Conservation (phyloP, 495 filamentous ascomycete species). For the Penicilliopsis zonata region DNA sequence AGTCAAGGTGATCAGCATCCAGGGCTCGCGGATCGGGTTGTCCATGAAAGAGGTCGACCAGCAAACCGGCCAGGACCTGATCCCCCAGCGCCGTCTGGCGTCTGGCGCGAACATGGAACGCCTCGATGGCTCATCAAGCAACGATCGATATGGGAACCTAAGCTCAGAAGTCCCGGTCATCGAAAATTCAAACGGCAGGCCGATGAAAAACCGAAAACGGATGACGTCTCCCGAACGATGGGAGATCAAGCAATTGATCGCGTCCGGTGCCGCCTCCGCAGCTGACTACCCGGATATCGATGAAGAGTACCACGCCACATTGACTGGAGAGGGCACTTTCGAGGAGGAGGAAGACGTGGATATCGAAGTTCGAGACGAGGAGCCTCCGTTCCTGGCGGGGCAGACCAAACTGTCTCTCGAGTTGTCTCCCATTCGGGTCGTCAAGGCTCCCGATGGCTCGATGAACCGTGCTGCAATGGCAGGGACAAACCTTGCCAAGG, state of each 20-base stretch:
- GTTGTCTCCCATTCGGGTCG: constrained; percentile 85
- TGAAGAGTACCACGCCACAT: constrained; percentile 80
- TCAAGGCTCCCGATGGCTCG: constrained; percentile 94
- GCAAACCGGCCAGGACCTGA: constrained; percentile 71
- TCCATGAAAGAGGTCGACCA: constrained; percentile 99
- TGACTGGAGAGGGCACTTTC: constrained; percentile 76
- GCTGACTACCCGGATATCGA: constrained; percentile 91
- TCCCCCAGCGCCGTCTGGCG: constrained; percentile 67
- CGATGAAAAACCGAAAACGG: constrained; percentile 61
- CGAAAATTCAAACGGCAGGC: constrained; percentile 45
- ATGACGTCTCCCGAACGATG: constrained; percentile 93
- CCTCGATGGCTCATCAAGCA: constrained; percentile 42
- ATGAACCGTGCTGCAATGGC: constrained; percentile 93
- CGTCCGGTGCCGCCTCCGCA: constrained; percentile 82
- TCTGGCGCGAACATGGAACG: constrained; percentile 88
- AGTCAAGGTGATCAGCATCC: constrained; percentile 83
- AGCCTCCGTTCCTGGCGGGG: constrained; percentile 89
- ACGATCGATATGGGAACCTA: constrained; percentile 46
- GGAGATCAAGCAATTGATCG: constrained; percentile 95
- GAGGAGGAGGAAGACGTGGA: constrained; percentile 96
- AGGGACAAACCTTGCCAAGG: constrained; percentile 80
- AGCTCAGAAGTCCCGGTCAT: constrained; percentile 51
- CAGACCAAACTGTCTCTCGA: constrained; percentile 95
- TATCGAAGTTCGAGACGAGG: constrained; percentile 92
- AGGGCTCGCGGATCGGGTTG: constrained; percentile 66